Evolutionary conservation across 306 rosid genomes (phyloP).

Genomic region (Vachellia collinsii): DNA sequence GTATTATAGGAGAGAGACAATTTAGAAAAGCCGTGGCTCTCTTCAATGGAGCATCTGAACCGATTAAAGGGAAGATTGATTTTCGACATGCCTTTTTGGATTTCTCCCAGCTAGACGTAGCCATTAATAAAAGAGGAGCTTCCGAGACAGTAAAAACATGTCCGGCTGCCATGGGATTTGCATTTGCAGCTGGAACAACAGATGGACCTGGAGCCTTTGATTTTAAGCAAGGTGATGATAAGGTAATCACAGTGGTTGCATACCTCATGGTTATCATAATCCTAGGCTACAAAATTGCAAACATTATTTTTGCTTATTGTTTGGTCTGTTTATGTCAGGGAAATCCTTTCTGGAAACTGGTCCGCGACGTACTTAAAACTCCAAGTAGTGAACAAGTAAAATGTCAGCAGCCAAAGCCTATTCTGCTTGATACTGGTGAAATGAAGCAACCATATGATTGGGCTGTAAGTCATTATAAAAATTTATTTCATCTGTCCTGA

Average conservation of each 20-base stretch:
- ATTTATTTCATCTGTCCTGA: conserved; percentile 5
- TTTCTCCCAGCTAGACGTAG: conserved; percentile 76
- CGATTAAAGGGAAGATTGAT: conserved; percentile 72
- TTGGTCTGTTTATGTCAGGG: conserved; percentile 60
- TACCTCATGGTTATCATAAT: conserved; percentile 20
- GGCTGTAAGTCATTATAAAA: conserved; percentile 72
- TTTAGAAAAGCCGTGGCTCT: conserved; percentile 80
- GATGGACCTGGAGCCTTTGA: conserved; percentile 98
- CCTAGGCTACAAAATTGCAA: conserved; percentile 20
- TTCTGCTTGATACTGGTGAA: conserved; percentile 93
- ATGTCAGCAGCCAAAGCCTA: conserved; percentile 89
- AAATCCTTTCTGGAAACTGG: conserved; percentile 81
- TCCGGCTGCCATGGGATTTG: conserved; percentile 96
- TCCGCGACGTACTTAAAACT: conserved; percentile 67
- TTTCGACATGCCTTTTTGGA: conserved; percentile 78
- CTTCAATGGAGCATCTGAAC: conserved; percentile 65
- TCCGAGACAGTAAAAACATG: conserved; percentile 72
- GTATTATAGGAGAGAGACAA: conserved; percentile 87
- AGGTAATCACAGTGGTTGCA: conserved; percentile 50
- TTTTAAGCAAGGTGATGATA: conserved; percentile 86
- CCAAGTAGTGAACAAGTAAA: conserved; percentile 72
- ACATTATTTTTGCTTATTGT: conserved; percentile 33
- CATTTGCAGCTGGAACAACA: conserved; percentile 95
- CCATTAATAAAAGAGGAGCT: conserved; percentile 57
- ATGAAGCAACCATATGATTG: conserved; percentile 89